phyloP scores from a whole-genome alignment of 257 asterid species.

The Ilex asprella region DNA sequence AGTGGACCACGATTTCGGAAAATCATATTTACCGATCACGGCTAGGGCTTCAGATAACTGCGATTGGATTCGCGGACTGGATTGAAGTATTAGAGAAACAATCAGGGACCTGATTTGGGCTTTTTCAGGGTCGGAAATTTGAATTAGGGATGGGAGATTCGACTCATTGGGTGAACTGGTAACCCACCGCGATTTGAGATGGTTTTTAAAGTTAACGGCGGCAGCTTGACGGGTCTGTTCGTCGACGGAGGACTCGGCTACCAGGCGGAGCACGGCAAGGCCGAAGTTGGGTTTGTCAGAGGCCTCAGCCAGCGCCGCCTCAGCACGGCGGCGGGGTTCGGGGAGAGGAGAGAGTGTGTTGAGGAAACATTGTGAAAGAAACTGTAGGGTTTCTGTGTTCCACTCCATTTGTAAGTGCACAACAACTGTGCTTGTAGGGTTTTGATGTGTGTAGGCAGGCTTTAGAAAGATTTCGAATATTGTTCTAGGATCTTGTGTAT shows the following conservation, averaged over 20 bases:
- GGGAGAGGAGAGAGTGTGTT: constrained; percentile 72
- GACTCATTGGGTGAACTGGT: constrained; percentile 16
- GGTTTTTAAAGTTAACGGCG: constrained; percentile 85
- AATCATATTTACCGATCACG: constrained; percentile 75
- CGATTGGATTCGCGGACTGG: constrained; percentile 56
- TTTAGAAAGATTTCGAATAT: no score
- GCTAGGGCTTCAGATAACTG: constrained; percentile 87
- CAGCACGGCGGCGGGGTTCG: constrained; percentile 76
- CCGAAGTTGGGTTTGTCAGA: constrained; percentile 60
- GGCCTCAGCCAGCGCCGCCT: constrained; percentile 53
- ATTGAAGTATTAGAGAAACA: constrained; percentile 58
- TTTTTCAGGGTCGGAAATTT: constrained; percentile 60
- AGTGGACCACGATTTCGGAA: constrained; percentile 64
- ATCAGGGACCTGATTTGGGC: constrained; percentile 67
- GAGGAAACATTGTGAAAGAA: constrained; percentile 75
- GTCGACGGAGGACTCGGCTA: constrained; percentile 65
- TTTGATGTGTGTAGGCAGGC: no score
- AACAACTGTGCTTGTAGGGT: not conserved
- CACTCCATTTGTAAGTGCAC: constrained; percentile 48
- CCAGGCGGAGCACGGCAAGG: constrained; percentile 81
- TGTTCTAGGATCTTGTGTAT: no score
- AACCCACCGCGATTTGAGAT: constrained; percentile 68
- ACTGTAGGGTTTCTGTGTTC: constrained; percentile 62
- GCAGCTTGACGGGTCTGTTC: constrained; percentile 92
- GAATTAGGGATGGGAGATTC: constrained; percentile 21